A percentile compares a stretch with the other conserved stretches of the same genome.
These are phyloP conservation scores for Ampelomyces quisqualis DNA, from an alignment of 2,329 filamentous ascomycete species.

Conservation along the genomic window DNA sequence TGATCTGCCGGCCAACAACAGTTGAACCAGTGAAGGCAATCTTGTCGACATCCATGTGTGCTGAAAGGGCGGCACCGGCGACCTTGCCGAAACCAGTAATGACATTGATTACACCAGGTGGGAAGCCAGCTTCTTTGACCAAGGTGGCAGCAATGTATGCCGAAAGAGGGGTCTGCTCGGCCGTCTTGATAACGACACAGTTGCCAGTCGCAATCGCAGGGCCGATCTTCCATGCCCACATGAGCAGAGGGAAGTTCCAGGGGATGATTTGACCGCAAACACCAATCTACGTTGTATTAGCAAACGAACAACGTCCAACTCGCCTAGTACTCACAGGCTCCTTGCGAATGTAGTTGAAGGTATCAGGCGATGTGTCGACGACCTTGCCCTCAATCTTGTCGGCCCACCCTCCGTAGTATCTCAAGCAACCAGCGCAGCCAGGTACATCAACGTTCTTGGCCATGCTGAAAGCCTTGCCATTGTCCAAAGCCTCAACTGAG, in stretches of 20 bases:
- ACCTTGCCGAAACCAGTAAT: constrained; percentile 75
- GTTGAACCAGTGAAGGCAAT: constrained; percentile 81
- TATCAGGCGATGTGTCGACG: constrained; percentile 73
- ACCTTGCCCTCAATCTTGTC: constrained; percentile 91
- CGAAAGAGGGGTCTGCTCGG: constrained; percentile 74
- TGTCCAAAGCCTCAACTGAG: constrained; percentile 82
- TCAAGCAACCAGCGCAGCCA: constrained; percentile 67
- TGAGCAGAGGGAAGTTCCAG: constrained; percentile 84
- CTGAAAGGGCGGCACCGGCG: constrained; percentile 72
- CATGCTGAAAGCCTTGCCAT: constrained; percentile 78
- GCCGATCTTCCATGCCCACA: constrained; percentile 81
- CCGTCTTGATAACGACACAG: constrained; percentile 71
- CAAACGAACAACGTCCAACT: no score
- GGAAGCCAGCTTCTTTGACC: constrained; percentile 76
- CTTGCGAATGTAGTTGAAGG: constrained; percentile 79
- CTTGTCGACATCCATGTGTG: constrained; percentile 82
- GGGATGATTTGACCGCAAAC: constrained; percentile 87
- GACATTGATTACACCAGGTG: constrained; percentile 74
- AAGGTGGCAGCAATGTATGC: constrained; percentile 65
- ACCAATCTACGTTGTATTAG: constrained; percentile 56
- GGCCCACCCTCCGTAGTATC: constrained; percentile 88
- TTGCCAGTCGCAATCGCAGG: constrained; percentile 73
- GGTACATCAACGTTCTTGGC: constrained; percentile 70
- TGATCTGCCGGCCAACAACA: constrained; percentile 69
- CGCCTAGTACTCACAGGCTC: constrained; percentile 69